Conservation (phyloP, 2,329 filamentous ascomycete species). For the Tolypocladium amazonense region DNA sequence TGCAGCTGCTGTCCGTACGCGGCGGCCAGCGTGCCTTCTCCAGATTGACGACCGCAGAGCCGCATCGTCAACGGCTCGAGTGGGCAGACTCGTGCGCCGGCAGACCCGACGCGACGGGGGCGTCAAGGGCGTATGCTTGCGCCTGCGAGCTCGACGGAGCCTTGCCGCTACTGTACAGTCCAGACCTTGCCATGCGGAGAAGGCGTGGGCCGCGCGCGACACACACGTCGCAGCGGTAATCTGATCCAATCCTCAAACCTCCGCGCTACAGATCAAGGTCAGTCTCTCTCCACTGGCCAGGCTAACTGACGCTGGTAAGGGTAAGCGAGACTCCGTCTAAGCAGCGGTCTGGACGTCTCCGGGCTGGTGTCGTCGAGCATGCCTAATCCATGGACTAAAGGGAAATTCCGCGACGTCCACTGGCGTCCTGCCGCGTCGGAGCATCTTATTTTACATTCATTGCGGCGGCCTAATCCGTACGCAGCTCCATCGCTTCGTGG, state of each 20-base stretch:
- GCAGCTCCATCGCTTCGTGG: background rate
- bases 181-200: background rate
- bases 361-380: background rate
- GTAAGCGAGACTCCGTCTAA: slow-evolving; percentile 4
- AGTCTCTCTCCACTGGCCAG: background rate
- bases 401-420: background rate
- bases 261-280: background rate
- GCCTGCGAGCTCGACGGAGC: background rate
- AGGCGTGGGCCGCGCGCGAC: background rate
- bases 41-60: background rate
- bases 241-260: background rate
- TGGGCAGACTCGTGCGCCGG: background rate
- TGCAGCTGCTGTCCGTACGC: background rate
- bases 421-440: background rate
- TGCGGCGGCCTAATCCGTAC: background rate
- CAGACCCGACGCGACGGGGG: background rate
- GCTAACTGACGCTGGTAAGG: slow-evolving; percentile 6
- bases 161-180: background rate
- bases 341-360: background rate
- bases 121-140: background rate
- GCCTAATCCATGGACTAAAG: background rate
- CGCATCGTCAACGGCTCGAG: background rate
- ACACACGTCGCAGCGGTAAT: background rate
- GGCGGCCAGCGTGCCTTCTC: background rate
- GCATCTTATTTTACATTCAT: background rate